phyloP scores from a whole-genome alignment of 2,329 filamentous ascomycete genomes.

The Periconia macrospinosa region DNA sequence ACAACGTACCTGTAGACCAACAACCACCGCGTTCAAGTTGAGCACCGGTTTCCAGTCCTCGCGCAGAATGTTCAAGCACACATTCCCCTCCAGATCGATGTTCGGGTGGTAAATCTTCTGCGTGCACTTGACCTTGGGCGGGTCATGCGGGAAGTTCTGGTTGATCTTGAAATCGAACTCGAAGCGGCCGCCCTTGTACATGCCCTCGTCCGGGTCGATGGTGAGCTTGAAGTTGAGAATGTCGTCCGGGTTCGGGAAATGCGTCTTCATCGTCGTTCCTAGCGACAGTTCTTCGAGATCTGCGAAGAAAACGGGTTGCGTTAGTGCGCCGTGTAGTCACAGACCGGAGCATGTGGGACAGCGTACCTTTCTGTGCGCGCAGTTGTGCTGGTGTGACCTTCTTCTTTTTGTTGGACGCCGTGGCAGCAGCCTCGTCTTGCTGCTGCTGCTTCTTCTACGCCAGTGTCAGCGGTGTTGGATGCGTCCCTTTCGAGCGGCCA shows the following conservation, averaged over 20 bases:
- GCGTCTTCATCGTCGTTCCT: conserved; percentile 76
- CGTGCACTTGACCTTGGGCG: conserved; percentile 93
- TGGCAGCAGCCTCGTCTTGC: conserved; percentile 87
- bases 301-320: conserved; percentile 37
- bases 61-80: conserved; percentile 93
- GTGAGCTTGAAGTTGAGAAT: conserved; percentile 82
- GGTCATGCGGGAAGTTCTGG: conserved; percentile 94
- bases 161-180: conserved; percentile 90
- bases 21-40: conserved; percentile 94
- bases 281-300: conserved; percentile 81
- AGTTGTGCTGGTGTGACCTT: conserved; percentile 97
- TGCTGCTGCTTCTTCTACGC: conserved; percentile 84
- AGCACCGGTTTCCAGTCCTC: conserved; percentile 99
- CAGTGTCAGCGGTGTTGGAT: conserved; percentile 21
- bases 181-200: conserved; percentile 87
- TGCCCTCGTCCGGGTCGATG: conserved; percentile 82
- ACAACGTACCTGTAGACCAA: conserved; percentile 75
- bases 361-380: conserved; percentile 88
- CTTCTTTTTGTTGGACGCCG: conserved; percentile 85
- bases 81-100: conserved; percentile 96
- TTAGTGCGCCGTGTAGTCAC: conserved; percentile 10
- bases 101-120: conserved; percentile 99
- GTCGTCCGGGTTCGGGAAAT: conserved; percentile 81
- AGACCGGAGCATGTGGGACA: background rate
- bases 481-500: conserved; percentile 3